Evolutionary conservation across 495 filamentous ascomycete species (phyloP), one percentile per base, ranked within the genome.

Genomic region (Thermothielavioides terrestris): DNA sequence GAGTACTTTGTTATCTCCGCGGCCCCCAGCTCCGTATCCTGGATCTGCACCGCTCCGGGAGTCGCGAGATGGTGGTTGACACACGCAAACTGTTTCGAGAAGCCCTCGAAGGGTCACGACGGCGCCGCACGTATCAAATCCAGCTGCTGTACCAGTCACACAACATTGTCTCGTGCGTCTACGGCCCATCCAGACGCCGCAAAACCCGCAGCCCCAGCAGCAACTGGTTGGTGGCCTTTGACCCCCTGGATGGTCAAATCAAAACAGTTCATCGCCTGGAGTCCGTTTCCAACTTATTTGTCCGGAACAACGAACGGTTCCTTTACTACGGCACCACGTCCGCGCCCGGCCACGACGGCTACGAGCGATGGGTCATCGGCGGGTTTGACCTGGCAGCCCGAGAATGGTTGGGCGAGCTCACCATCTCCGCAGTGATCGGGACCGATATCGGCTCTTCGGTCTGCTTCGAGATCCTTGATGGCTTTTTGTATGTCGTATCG

Each of bases 401-500:
- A 17, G 63, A 46, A 18, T 68, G 63, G 62, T 54, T 74, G 20
- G 38, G 55, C 10, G 50, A 54, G 18, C 57, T 82, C 21, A 65
- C 76, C 37, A 62, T 84, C 4, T 58, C 69, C 4, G 68, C 76
- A 6, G 68, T 84, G 50, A 75, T 77, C 10, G 82, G 82, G 1
- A 70, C 68, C 23, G 85, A 89, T 42, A 73, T 89, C 32, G 80
- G 80, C 7, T 77, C 77, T 36, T 83, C 77, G 1, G 68, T 86
- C 20, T 84, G 80, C 54, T 92, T 92, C 59, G 81, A 85, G 50
- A 79, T 89, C 31, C 69, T 82, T 53, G 68, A 81, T 22, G 77
- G 72, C n/a, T 72, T 79, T 56, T 80, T 92, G 25, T 89, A 90
- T 55, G 81, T 75, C 0, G 68, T 90, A 5, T 87, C 85, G 2